Percentiles rank a stretch among this genome's conserved stretches.
phyloP scores from a whole-genome alignment of 202 grass and related monocot species.

The Alloteropsis angusta region DNA sequence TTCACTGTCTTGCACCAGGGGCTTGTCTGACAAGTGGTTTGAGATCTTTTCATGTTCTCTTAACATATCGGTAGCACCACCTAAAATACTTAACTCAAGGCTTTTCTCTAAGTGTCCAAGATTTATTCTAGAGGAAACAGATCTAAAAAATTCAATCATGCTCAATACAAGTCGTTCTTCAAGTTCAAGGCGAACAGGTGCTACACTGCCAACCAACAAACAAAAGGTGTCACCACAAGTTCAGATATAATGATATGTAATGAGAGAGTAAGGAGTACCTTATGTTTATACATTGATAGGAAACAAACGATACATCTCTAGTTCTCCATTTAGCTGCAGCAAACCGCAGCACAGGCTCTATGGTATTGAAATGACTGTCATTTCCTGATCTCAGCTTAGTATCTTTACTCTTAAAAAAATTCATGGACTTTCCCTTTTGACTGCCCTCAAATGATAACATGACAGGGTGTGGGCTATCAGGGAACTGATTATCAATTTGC shows the following conservation, averaged over 20 bases:
- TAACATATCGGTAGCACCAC: slow-evolving; percentile 36
- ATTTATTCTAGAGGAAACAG: slow-evolving; percentile 68
- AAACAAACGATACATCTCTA: slow-evolving; percentile 68
- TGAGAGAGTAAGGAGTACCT: slow-evolving; percentile 44
- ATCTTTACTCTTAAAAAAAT: slow-evolving; percentile 69
- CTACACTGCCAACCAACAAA: slow-evolving; percentile 58
- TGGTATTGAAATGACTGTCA: slow-evolving; percentile 31
- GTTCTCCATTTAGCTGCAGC: slow-evolving; percentile 79
- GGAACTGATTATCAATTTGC: slow-evolving; percentile 97
- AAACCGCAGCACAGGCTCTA: slow-evolving; percentile 51
- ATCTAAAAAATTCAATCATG: slow-evolving; percentile 79
- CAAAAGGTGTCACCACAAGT: slow-evolving; percentile 23
- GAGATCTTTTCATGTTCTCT: slow-evolving; percentile 31
- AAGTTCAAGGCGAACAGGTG: slow-evolving; percentile 83
- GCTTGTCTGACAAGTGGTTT: slow-evolving; percentile 32
- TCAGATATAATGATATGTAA: background rate
- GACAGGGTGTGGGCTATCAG: slow-evolving; percentile 79
- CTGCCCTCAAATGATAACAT: slow-evolving; percentile 77
- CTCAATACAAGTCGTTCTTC: slow-evolving; percentile 86
- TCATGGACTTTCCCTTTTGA: slow-evolving; percentile 55
- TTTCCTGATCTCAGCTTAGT: slow-evolving; percentile 48
- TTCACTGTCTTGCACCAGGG: slow-evolving; percentile 29
- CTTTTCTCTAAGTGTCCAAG: slow-evolving; percentile 49
- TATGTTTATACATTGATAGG: slow-evolving; percentile 80
- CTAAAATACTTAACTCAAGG: slow-evolving; percentile 51